Percentiles rank a stretch among this genome's conserved stretches.
These are phyloP conservation scores for Wickerhamomyces tratensis DNA, from an alignment of 805 yeast species.

Conservation along the genomic window DNA sequence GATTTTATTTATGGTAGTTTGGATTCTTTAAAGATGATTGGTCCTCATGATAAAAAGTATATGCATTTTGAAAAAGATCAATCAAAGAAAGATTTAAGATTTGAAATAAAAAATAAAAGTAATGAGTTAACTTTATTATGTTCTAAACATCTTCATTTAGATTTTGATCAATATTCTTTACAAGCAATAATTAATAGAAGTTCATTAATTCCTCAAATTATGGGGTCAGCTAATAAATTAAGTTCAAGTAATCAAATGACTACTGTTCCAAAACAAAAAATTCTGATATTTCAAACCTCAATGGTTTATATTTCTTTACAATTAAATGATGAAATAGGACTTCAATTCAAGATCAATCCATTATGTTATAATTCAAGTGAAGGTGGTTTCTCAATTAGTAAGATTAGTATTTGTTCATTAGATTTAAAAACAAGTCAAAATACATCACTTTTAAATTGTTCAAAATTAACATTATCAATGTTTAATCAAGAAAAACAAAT, in stretches of 20 bases:
- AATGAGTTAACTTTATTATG: slow-evolving; percentile 31
- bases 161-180: slow-evolving; percentile 10
- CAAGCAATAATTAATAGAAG: slow-evolving; percentile 21
- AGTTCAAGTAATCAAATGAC: slow-evolving; percentile 1
- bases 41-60: slow-evolving; percentile 13
- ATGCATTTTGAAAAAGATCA: slow-evolving; percentile 20
- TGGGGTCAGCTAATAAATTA: slow-evolving; percentile 12
- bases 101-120: slow-evolving; percentile 31
- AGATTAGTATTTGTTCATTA: slow-evolving; percentile 17
- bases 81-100: slow-evolving; percentile 38
- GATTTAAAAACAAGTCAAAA: slow-evolving; percentile 4
- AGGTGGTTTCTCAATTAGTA: slow-evolving; percentile 24
- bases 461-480: slow-evolving; percentile 13
- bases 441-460: slow-evolving; percentile 6
- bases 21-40: slow-evolving; percentile 21
- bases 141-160: slow-evolving; percentile 28
- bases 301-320: slow-evolving; percentile 5
- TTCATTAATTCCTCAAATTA: slow-evolving; percentile 17
- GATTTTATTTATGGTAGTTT: slow-evolving; percentile 39
- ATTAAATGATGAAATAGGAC: not conserved
- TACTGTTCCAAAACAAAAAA: not conserved
- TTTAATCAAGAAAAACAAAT: slow-evolving; percentile 12
- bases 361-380: slow-evolving; percentile 29
- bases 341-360: slow-evolving; percentile 30
- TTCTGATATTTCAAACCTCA: slow-evolving; percentile 14